phyloP scores from a whole-genome alignment of 176 grass and related monocot genomes.

The Rhipidocladum racemiflorum region DNA sequence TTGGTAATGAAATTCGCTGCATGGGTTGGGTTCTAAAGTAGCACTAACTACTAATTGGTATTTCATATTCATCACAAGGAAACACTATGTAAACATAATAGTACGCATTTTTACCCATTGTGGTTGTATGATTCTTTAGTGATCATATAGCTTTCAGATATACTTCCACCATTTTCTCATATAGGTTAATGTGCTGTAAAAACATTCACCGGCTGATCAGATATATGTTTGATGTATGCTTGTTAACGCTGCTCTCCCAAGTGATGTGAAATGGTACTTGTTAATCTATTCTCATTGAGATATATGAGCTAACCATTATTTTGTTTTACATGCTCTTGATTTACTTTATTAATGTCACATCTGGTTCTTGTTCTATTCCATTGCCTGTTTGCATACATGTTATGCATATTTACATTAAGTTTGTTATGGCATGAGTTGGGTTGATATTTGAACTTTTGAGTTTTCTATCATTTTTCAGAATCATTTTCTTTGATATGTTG shows the following conservation, averaged over 20 bases:
- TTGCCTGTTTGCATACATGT: background rate
- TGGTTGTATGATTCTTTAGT: background rate
- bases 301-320: background rate
- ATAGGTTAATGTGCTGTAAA: background rate
- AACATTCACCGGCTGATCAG: background rate
- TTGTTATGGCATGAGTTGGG: background rate
- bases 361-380: background rate
- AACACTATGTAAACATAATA: background rate
- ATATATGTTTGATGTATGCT: background rate
- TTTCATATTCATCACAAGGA: background rate
- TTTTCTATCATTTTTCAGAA: background rate
- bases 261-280: background rate
- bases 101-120: background rate
- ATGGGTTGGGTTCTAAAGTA: background rate
- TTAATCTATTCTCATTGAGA: background rate
- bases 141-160: background rate
- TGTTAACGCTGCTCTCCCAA: background rate
- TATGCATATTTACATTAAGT: constrained; percentile 4
- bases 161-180: background rate
- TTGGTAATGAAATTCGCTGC: background rate
- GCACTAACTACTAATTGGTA: background rate
- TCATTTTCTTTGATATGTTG: background rate
- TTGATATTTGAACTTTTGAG: background rate
- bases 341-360: background rate
- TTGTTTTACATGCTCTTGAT: background rate